phyloP scores from a whole-genome alignment of 2,329 filamentous ascomycete species.

The Colletotrichum sp. region DNA sequence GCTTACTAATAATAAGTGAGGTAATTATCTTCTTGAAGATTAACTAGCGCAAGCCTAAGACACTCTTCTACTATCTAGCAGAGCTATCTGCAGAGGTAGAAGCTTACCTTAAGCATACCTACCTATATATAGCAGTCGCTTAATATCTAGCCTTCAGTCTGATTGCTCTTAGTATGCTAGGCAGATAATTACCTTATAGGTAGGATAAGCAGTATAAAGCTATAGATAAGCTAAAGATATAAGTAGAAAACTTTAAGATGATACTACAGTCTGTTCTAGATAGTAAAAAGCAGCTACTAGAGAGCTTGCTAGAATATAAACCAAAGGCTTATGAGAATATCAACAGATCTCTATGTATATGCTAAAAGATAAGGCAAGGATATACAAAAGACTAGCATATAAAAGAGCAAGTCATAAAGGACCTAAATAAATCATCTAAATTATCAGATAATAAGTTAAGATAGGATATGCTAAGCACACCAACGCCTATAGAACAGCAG shows the following conservation, averaged over 20 bases:
- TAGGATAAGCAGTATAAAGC: conserved; percentile 23
- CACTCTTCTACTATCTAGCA: conserved; percentile 34
- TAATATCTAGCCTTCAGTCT: conserved; percentile 35
- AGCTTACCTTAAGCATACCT: conserved; percentile 23
- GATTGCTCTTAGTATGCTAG: conserved; percentile 26
- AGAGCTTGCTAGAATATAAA: conserved; percentile 13
- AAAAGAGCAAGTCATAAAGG: background rate
- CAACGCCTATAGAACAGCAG: background rate
- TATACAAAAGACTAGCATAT: background rate
- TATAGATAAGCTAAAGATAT: conserved; percentile 19
- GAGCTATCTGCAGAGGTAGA: conserved; percentile 29
- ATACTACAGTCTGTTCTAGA: conserved; percentile 25
- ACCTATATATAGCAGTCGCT: conserved; percentile 29
- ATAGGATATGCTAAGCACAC: background rate
- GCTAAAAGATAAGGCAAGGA: background rate
- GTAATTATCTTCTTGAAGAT: conserved; percentile 47
- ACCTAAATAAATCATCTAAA: background rate
- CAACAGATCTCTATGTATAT: conserved; percentile 22
- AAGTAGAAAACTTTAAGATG: conserved; percentile 28
- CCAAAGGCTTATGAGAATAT: conserved; percentile 23
- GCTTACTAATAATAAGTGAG: conserved; percentile 47
- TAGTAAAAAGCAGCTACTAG: conserved; percentile 16
- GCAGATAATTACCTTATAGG: conserved; percentile 2
- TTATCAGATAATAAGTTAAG: background rate
- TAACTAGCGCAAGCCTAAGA: conserved; percentile 27